These are phyloP conservation scores for Prinsepia uniflora DNA, from an alignment of 306 rosid genomes.

Conservation along the genomic window DNA sequence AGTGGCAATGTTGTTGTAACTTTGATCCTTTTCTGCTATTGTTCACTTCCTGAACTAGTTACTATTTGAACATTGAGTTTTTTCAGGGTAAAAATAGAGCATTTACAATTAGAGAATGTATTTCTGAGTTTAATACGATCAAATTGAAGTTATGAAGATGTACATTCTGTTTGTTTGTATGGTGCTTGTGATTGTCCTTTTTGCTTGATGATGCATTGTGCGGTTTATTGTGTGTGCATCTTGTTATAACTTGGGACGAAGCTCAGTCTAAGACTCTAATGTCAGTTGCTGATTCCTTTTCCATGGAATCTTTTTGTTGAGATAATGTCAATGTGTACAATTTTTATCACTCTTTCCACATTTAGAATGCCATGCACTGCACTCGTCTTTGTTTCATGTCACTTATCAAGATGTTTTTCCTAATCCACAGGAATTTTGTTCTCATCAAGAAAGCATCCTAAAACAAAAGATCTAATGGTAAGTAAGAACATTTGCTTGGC, in stretches of 20 bases:
- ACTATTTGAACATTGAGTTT: not conserved
- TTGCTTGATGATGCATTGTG: conserved; percentile 1
- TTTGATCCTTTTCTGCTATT: not conserved
- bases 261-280: too few relatives aligned
- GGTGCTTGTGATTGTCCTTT: not conserved
- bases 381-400: not conserved
- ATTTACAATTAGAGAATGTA: not conserved
- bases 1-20: not conserved
- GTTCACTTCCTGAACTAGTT: not conserved
- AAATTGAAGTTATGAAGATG: not conserved
- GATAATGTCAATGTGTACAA: not conserved
- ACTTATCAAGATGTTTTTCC: conserved; percentile 10
- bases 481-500: not conserved
- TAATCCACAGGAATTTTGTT: conserved; percentile 68
- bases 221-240: not conserved
- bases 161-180: not conserved
- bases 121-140: not conserved
- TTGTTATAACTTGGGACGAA: not conserved
- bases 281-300: too few relatives aligned
- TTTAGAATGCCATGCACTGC: not conserved
- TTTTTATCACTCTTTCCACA: not conserved
- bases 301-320: too few relatives aligned
- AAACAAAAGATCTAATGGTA: conserved; percentile 82
- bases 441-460: conserved; percentile 71
- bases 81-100: not conserved